Evolutionary conservation across 2,329 filamentous ascomycete genomes (phyloP).

Genomic region (Biscogniauxia marginata): DNA sequence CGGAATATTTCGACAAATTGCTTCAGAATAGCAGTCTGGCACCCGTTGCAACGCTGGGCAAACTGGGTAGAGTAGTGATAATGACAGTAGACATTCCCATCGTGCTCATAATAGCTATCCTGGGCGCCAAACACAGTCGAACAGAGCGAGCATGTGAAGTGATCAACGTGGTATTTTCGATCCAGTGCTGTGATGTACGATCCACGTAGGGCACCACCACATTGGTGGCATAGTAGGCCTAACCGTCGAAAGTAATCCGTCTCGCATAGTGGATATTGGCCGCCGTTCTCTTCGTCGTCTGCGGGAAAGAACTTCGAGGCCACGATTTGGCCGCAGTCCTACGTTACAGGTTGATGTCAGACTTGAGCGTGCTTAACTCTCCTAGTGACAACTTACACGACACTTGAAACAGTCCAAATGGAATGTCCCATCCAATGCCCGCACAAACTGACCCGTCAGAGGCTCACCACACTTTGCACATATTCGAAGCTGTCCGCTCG

Average conservation of each 20-base stretch:
- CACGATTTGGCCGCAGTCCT: conserved; percentile 97
- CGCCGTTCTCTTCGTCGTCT: conserved; percentile 80
- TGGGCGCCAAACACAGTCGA: conserved; percentile 97
- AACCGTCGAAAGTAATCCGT: conserved; percentile 95
- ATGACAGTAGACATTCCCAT: conserved; percentile 94
- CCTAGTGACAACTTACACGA: conserved; percentile 60
- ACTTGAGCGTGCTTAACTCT: conserved; percentile 1
- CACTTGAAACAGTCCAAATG: conserved; percentile 98
- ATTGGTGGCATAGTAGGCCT: conserved; percentile 86
- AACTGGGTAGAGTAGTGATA: conserved; percentile 99
- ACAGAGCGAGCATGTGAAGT: conserved; percentile 97
- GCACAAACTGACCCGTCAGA: conserved; percentile 92
- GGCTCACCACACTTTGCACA: conserved; percentile 88
- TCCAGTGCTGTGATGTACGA: conserved; percentile 98
- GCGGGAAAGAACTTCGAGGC: conserved; percentile 99
- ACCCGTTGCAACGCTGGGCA: conserved; percentile 93
- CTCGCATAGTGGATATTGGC: conserved; percentile 94
- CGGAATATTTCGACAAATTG: conserved; percentile 99
- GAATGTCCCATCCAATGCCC: conserved; percentile 88
- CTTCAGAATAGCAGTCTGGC: conserved; percentile 94
- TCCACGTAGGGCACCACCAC: conserved; percentile 86
- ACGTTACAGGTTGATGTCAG: conserved; percentile 22
- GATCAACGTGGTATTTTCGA: conserved; percentile 97
- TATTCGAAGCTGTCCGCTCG: conserved; percentile 60
- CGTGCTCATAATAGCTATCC: conserved; percentile 98